Evolutionary conservation across 192 early-diverging fungal species (phyloP), one percentile per base, ranked within the genome.

Genomic region (Chytriomyces sp.): DNA sequence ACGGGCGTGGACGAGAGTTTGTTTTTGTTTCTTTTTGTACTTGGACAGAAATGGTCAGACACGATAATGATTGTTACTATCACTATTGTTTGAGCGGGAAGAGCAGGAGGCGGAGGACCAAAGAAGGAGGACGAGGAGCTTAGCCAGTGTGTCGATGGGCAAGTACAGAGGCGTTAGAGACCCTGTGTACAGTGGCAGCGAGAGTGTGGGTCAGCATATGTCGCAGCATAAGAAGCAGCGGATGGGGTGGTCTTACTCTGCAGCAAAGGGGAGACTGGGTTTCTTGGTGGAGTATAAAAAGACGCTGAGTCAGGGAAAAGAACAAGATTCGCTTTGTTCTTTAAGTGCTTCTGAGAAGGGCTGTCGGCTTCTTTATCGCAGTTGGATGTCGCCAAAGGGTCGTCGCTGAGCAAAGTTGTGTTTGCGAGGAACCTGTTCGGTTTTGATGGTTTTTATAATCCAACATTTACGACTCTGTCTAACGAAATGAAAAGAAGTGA

Each of bases 51-150:
- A 61, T 63, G 62, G 13, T 24, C 23, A 26, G 24, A 69, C 46
- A 18, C 2, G 66, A 66, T 66, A 50, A 76, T 66, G 68, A 67
- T 69, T 61, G 35, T 35, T 35, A 35, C 35, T 35, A 47, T 69
- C 76, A 61, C 65, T 69, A 67, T 66, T 60, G 26, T 77, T 78
- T 26, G 79, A 80, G 63, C 74, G 57, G 77, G 79, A 77, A 0
- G 76, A 48, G 68, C 79, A 80, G 70, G 69, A 68, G 47, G 79
- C 72, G 48, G 79, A 80, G 43, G 73, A 80, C 79, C 79, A 80
- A 79, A 80, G 79, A 69, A 80, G 43, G 50, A 74, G 69, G 68
- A 80, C 69, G 49, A 80, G 69, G 23, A 28, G 44, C 76, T 77
- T 80, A 61, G 75, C 75, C 79, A 79, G 78, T 79, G 78, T 71